These are phyloP conservation scores for Neospermospora avenae DNA, from an alignment of 2,329 filamentous ascomycete genomes.

Conservation along the genomic window DNA sequence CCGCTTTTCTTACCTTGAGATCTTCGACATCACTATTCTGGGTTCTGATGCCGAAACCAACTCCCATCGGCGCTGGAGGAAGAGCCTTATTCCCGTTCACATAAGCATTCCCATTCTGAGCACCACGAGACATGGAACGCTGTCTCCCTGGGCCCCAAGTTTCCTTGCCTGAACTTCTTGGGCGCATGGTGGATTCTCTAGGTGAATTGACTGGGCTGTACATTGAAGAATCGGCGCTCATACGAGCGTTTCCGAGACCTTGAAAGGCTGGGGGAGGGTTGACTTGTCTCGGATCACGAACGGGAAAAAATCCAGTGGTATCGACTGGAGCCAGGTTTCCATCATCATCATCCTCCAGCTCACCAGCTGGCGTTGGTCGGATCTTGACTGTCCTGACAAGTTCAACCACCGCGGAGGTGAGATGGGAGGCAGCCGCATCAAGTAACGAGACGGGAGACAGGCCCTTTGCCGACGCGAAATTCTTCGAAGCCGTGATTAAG, in stretches of 20 bases:
- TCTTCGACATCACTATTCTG: slow-evolving; percentile 52
- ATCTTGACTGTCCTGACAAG: slow-evolving; percentile 83
- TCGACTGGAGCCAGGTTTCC: slow-evolving; percentile 64
- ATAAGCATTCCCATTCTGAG: slow-evolving; percentile 23
- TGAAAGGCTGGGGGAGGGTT: slow-evolving; percentile 49
- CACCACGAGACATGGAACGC: slow-evolving; percentile 29
- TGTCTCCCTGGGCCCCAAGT: slow-evolving; percentile 26
- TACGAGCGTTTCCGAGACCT: slow-evolving; percentile 51
- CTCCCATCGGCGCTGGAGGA: slow-evolving; percentile 34
- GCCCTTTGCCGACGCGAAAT: slow-evolving; percentile 77
- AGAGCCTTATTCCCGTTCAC: slow-evolving; percentile 28
- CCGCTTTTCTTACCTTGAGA: slow-evolving; percentile 49
- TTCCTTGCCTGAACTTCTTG: slow-evolving; percentile 34
- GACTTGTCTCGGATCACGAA: slow-evolving; percentile 38
- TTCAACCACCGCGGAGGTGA: slow-evolving; percentile 82
- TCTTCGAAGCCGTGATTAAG: slow-evolving; percentile 90
- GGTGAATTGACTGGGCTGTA: slow-evolving; percentile 74
- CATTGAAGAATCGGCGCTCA: slow-evolving; percentile 67
- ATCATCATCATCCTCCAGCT: slow-evolving; percentile 76
- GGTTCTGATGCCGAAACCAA: slow-evolving; percentile 40
- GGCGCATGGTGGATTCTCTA: slow-evolving; percentile 47
- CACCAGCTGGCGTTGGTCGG: slow-evolving; percentile 67
- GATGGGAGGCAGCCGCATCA: slow-evolving; percentile 88
- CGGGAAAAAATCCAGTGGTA: slow-evolving; percentile 66
- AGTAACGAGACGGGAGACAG: slow-evolving; percentile 90